Conservation (phyloP, 371 early-diverging fungal genomes). For the Circinella umbellata region DNA sequence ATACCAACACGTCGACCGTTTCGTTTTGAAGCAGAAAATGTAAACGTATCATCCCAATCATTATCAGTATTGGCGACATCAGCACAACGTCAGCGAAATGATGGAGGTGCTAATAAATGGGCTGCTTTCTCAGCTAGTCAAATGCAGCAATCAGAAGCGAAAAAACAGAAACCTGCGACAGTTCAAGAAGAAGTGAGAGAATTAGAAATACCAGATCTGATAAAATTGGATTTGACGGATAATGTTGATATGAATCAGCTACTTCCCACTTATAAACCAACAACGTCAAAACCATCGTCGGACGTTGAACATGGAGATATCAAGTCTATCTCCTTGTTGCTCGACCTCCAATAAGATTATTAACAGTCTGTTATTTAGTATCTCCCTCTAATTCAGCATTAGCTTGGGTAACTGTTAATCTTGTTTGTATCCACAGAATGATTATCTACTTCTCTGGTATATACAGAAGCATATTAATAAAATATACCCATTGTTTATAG, state of each 20-base stretch:
- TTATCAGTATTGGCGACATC: no score
- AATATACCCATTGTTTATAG: no score
- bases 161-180: no score
- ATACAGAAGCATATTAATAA: no score
- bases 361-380: no score
- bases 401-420: no score
- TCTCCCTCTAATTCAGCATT: no score
- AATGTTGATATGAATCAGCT: background rate
- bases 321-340: background rate
- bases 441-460: no score
- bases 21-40: background rate
- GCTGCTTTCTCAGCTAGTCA: background rate
- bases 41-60: no score
- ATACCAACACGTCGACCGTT: background rate
- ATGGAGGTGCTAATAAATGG: background rate
- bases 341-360: background rate
- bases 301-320: background rate
- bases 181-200: no score
- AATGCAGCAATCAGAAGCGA: background rate
- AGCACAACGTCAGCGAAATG: background rate
- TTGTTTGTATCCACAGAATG: no score
- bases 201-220: conserved; percentile 4
- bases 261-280: no score
- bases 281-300: background rate
- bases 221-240: background rate